Percentiles rank a stretch among this genome's conserved stretches.
Conservation (phyloP, 176 grass and related monocot species). For the Cenchrus fungigraminus region DNA sequence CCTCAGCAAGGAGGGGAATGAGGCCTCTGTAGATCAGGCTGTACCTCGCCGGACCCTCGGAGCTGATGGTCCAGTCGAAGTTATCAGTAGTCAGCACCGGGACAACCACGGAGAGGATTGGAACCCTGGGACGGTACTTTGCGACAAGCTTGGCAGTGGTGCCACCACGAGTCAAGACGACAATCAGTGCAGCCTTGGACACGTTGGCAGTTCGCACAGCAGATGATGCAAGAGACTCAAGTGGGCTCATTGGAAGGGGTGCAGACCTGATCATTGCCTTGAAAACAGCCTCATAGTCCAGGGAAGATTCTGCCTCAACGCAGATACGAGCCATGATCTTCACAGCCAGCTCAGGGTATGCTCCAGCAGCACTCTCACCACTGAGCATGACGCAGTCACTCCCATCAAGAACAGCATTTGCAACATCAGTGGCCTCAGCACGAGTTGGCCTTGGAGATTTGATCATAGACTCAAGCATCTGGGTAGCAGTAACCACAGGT, state of each 20-base stretch:
- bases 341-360: conserved; percentile 88
- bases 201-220: conserved; percentile 90
- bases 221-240: conserved; percentile 88
- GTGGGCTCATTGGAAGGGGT: conserved; percentile 86
- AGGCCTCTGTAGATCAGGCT: conserved; percentile 89
- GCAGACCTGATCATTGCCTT: conserved; percentile 84
- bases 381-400: conserved; percentile 96
- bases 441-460: conserved; percentile 90
- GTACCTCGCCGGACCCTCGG: conserved; percentile 70
- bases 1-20: conserved; percentile 72
- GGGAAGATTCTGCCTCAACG: conserved; percentile 83
- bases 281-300: conserved; percentile 78
- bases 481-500: conserved; percentile 87
- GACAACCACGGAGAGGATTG: conserved; percentile 85
- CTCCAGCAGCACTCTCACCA: conserved; percentile 87
- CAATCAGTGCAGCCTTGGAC: conserved; percentile 72
- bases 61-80: conserved; percentile 81
- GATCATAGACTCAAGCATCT: conserved; percentile 98
- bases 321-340: conserved; percentile 95
- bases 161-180: conserved; percentile 86
- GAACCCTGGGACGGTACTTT: conserved; percentile 84
- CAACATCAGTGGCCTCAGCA: conserved; percentile 92
- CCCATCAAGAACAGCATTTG: conserved; percentile 93
- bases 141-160: conserved; percentile 85
- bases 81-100: conserved; percentile 75